Base-by-base conservation (phyloP, 352 stramenopile genomes). In the Phytophthora boehmeriae region DNA sequence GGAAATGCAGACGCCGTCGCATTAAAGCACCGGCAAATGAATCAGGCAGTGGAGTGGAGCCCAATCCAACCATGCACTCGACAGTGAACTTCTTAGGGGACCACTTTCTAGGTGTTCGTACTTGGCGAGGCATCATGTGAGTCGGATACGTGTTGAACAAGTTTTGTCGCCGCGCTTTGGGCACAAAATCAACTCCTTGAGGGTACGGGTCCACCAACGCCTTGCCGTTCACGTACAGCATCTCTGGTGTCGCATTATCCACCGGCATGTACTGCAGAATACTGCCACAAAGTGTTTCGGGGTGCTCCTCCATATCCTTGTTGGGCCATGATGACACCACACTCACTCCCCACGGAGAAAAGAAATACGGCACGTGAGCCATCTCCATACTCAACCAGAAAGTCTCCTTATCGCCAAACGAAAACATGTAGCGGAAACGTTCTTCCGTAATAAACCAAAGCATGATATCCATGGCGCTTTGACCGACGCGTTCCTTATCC, bases 1-100 rank as follows among this genome's bases (percentile, higher is more conserved):
- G 32, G 53, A 75, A 83, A 51, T 85, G 63, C 6, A 81, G 20
- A 16, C 76, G 64, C 0, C 76, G 71, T 10, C 73, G 72, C 44
- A 81, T 66, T 32, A 89, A 54, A 8, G 56, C 48, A 17, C 38
- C 17, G 0, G 62, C 44, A 32, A 89, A 89, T 0, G 46, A 30
- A 5, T 42, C n/a, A 0, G 79, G 71, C 28, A 89, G 38, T 3
- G 64, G 72, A 22, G 71, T 76, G 0, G 75, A 73, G n/a, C 75
- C 79, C 19, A 89, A 45, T 0, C 73, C 75, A n/a, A 76, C 61
- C 47, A 87, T 69, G 25, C 79, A 87, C 35, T 89, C 76, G 25
- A 73, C 68, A 13, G 57, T 67, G 25, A 67, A 59, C 4, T 53
- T 32, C 28, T 60, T 60, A 20, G 41, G 23, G 23, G 55, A 66